Percentiles rank a stretch among this genome's conserved stretches.
These are phyloP conservation scores for Mycena vulgaris DNA, from an alignment of 768 basidiomycete species.

Conservation along the genomic window DNA sequence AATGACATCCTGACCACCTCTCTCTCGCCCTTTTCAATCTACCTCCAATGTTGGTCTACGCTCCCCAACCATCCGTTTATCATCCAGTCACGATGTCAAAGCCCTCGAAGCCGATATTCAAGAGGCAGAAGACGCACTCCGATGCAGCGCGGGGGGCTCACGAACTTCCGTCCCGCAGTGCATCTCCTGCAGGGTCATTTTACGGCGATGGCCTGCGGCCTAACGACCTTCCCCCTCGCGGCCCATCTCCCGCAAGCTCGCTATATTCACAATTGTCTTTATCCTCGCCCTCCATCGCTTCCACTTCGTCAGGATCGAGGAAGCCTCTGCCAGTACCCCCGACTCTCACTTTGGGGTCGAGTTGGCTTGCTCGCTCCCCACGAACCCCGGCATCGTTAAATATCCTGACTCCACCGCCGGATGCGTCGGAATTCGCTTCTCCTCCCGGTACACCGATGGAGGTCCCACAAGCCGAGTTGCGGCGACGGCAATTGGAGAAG, in stretches of 20 bases:
- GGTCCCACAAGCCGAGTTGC: conserved; percentile 25
- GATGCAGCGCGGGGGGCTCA: neutral
- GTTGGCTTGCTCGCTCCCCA: conserved; percentile 23
- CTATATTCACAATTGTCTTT: conserved; percentile 21
- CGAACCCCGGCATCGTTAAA: neutral
- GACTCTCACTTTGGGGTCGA: neutral
- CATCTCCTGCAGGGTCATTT: conserved; percentile 22
- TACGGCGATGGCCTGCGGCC: conserved; percentile 13
- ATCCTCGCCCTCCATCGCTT: conserved; percentile 18
- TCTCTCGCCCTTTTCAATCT: neutral
- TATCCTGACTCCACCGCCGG: neutral
- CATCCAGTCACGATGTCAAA: conserved; percentile 12
- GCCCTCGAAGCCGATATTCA: conserved; percentile 16
- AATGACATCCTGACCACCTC: neutral
- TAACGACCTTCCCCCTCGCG: conserved; percentile 12
- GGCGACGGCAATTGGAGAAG: conserved; percentile 30
- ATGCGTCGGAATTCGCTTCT: neutral
- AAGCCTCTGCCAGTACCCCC: neutral
- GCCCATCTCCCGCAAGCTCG: conserved; percentile 19
- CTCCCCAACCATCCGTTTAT: neutral
- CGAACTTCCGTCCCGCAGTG: conserved; percentile 18
- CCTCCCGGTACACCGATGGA: conserved; percentile 27
- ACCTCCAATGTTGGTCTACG: conserved; percentile 14
- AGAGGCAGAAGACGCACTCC: conserved; percentile 1
- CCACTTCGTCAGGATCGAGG: conserved; percentile 19